phyloP scores from a whole-genome alignment of 2,329 filamentous ascomycete species.

The Calcarisporium arbuscula region DNA sequence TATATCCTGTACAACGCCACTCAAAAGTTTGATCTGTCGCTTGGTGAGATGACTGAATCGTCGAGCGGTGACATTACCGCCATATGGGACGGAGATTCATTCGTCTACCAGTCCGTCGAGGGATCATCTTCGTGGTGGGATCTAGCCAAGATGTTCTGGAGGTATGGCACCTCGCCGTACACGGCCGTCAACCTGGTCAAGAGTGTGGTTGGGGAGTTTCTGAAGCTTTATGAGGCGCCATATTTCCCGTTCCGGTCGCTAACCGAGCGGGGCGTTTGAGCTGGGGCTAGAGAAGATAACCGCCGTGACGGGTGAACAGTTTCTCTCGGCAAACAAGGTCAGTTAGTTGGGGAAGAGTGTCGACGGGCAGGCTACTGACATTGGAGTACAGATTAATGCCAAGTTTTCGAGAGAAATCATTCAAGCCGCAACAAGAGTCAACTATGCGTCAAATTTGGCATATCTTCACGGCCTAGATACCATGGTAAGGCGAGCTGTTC shows the following conservation, averaged over 20 bases:
- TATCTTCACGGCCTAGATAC: constrained; percentile 83
- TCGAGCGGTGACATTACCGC: constrained; percentile 55
- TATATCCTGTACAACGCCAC: constrained; percentile 72
- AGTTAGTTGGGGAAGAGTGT: constrained; percentile 7
- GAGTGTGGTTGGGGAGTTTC: constrained; percentile 62
- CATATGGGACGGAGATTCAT: constrained; percentile 75
- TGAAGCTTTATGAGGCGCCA: constrained; percentile 73
- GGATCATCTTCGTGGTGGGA: constrained; percentile 70
- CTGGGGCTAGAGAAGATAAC: constrained; percentile 63
- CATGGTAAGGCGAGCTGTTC: constrained; percentile 56
- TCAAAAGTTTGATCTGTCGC: constrained; percentile 61
- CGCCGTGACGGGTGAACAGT: constrained; percentile 65
- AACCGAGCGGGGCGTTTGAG: constrained; percentile 58
- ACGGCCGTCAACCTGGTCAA: constrained; percentile 68
- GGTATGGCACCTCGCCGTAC: constrained; percentile 75
- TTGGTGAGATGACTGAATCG: constrained; percentile 37
- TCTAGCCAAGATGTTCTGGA: constrained; percentile 71
- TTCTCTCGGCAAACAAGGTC: constrained; percentile 58
- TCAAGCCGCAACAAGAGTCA: constrained; percentile 86
- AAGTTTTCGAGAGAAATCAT: constrained; percentile 74
- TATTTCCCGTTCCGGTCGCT: constrained; percentile 80
- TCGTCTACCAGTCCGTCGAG: constrained; percentile 61
- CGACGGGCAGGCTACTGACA: constrained; percentile 1
- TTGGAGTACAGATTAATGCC: constrained; percentile 44
- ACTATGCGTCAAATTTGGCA: constrained; percentile 87